Evolutionary conservation across 2,329 filamentous ascomycete genomes (phyloP).

Genomic region (Teratosphaeria zuluensis): DNA sequence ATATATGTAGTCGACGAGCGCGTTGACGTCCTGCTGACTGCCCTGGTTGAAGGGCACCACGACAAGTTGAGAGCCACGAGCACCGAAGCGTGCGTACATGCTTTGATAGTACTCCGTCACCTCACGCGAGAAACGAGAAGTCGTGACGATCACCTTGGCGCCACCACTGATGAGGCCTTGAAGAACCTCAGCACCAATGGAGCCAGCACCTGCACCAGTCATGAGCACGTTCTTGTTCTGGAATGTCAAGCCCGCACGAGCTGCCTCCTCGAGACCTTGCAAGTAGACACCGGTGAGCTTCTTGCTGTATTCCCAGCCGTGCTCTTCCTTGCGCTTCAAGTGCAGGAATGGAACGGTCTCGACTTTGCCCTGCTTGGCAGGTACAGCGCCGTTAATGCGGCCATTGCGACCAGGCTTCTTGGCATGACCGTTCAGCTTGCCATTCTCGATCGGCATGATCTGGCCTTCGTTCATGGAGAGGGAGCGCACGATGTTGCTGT

Average conservation of each 20-base stretch:
- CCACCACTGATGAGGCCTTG: conserved; percentile 94
- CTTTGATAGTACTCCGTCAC: conserved; percentile 99
- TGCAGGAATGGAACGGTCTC: conserved; percentile 98
- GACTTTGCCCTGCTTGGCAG: conserved; percentile 67
- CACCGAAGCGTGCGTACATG: conserved; percentile 93
- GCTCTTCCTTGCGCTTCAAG: conserved; percentile 82
- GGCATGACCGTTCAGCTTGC: conserved; percentile 49
- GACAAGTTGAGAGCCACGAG: conserved; percentile 88
- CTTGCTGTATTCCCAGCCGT: conserved; percentile 99
- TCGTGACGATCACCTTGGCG: conserved; percentile 93
- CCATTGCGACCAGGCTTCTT: conserved; percentile 48
- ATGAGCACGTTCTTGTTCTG: conserved; percentile 93
- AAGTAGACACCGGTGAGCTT: conserved; percentile 90
- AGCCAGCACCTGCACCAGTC: conserved; percentile 96
- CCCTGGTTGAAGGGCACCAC: conserved; percentile 99
- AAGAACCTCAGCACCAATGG: conserved; percentile 92
- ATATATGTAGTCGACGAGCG: conserved; percentile 91
- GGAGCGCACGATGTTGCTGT: conserved; percentile 87
- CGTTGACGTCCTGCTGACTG: conserved; percentile 95
- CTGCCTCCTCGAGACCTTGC: conserved; percentile 81
- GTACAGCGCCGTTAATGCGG: conserved; percentile 36
- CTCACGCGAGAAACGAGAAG: conserved; percentile 89
- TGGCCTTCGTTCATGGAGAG: conserved; percentile 97
- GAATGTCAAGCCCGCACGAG: conserved; percentile 79
- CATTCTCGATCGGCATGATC: conserved; percentile 81